phyloP scores from a whole-genome alignment of 2,329 filamentous ascomycete species.

The Hypoxylon sp. region DNA sequence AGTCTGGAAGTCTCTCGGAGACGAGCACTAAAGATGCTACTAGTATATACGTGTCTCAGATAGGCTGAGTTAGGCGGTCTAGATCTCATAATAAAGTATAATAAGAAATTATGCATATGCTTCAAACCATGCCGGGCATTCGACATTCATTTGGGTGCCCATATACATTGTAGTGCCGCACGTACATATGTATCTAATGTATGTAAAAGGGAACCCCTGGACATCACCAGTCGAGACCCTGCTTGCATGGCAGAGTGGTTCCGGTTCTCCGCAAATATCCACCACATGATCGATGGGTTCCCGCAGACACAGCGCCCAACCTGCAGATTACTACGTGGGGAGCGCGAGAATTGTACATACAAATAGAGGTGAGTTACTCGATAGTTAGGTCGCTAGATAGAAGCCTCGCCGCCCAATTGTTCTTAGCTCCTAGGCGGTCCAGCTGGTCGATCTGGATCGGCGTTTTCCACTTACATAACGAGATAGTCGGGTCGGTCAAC shows the following conservation, averaged over 20 bases:
- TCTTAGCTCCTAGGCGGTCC: conserved; percentile 16
- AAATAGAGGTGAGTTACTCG: conserved; percentile 16
- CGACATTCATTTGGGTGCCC: conserved; percentile 25
- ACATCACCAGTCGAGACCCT: conserved; percentile 41
- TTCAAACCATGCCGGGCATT: conserved; percentile 26
- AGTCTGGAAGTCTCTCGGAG: conserved; percentile 7
- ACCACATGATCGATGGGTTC: conserved; percentile 45
- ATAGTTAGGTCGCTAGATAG: conserved; percentile 13
- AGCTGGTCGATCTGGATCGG: conserved; percentile 35
- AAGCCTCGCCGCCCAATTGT: conserved; percentile 22
- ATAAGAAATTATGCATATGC: conserved; percentile 30
- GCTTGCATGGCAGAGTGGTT: conserved; percentile 40
- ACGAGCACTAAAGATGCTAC: conserved; percentile 17
- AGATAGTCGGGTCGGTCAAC: conserved; percentile 29
- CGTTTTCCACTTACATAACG: conserved; percentile 22
- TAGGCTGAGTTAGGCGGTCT: conserved; percentile 40
- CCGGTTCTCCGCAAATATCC: conserved; percentile 42
- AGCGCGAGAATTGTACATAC: conserved; percentile 16
- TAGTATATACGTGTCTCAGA: conserved; percentile 34
- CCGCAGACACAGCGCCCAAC: conserved; percentile 39
- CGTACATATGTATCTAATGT: conserved; percentile 11
- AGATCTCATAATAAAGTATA: conserved; percentile 16
- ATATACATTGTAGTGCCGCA: conserved; percentile 16
- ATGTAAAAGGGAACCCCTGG: conserved; percentile 30
- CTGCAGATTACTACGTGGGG: conserved; percentile 31